Base-by-base conservation (phyloP, 1,284 basidiomycete species). In the Xerocomus amazonicus region DNA sequence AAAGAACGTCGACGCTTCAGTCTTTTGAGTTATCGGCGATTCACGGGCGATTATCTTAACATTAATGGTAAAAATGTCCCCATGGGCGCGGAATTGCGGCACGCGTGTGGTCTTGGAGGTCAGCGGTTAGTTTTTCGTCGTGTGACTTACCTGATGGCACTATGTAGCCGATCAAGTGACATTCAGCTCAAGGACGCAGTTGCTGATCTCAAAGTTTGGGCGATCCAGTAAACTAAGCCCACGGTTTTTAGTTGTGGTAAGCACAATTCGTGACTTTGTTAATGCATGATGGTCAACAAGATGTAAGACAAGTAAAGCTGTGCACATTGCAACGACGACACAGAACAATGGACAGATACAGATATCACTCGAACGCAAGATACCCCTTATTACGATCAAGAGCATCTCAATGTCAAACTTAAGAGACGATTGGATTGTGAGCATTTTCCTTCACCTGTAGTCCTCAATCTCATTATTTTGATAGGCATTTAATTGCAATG, bases 41-140 rank as follows among this genome's bases (percentile, higher is more conserved):
- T 97, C 69, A 84, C 91, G 81, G 97, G 97, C 14, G 97, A 99
- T 70, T 99, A 99, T 69, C 80, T 99, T 35, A 90, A 95, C 63
- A 74, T 98, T 33, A 92, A 90, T 45, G 87, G 87, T 3, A 83
- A 85, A 59, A 88, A 85, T 66, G 70, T 91, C 0, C 73, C 19
- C 19, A 23, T 95, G 23, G 94, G 94, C 0, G 81, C 87, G 62
- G 84, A 94, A 69, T 70, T 99, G 48, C 79, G 81, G 39, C 74
- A 77, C 36, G 85, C 83, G 14, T 92, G 90, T 56, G 82, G 84
- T 1, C 80, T 97, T 54, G 79, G 80, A 59, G 70, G 90, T 92
- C 56, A 65, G 87, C 73, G 37, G 37, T 9, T n/a, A 43, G 13
- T 23, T 40, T 52, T 28, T 43, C 2, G 42, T 26, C 45, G 36